Evolutionary conservation across 1,284 basidiomycete genomes (phyloP), one percentile per base, ranked within the genome.

Genomic region (Spongispora temasekensis): DNA sequence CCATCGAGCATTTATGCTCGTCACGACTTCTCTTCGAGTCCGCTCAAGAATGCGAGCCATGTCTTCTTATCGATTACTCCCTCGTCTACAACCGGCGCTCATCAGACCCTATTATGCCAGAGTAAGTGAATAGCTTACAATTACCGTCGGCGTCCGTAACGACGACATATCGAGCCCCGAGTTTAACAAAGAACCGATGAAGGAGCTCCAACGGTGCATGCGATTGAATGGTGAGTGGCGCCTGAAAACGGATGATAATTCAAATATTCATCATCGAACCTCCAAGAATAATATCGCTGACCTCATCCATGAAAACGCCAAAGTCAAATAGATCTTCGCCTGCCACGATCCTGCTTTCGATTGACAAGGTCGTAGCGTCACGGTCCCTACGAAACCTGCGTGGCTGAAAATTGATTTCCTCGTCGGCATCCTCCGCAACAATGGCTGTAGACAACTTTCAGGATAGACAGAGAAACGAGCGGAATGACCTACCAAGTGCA

Each of bases 21-120:
- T 62, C 30, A 64, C 17, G 64, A 81, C 62, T 82, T 84, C 64
- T 85, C 85, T 65, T 92, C 90, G 44, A 94, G 75, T 68, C 88
- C 84, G 56, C 80, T 84, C 34, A 96, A 77, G 78, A 95, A 95
- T 7, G 83, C 88, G 27, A 96, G 82, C 93, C 94, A 97, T 2
- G 86, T 86, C 77, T 96, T 96, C 82, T 97, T 97, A 75, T 95
- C 92, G 61, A 98, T 91, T 12, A 96, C 81, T 7, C 96, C 96
- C 69, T 91, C 88, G 71, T 95, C 91, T 93, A 65, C 21, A 40
- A 48, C 52, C n/a, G 31, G 62, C 53, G 23, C 31, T 63, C 13
- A 63, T 62, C 21, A 53, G 54, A 46, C 5, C 30, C 37, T 8
- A 53, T 4, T 21, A 27, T 4, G 27, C 19, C 35, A 44, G 25